Conservation (phyloP, 345 rosid species). For the Hibiscus trionum region DNA sequence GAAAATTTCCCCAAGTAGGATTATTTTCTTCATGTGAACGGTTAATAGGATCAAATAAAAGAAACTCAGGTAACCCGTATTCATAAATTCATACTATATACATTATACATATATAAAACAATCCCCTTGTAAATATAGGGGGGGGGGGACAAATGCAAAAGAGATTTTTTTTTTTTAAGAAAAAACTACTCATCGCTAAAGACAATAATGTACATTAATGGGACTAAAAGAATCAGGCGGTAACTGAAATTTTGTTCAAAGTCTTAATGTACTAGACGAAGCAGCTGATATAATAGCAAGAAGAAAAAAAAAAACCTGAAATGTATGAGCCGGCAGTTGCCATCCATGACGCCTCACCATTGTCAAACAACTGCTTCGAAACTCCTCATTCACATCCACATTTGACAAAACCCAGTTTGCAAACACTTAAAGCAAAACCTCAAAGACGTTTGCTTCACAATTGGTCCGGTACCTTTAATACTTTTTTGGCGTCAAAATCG, state of each 20-base stretch:
- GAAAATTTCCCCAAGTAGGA: neutral
- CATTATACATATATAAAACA: neutral
- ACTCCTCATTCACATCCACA: neutral
- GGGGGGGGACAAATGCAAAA: neutral
- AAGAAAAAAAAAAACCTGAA: slow-evolving; percentile 44
- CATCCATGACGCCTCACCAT: slow-evolving; percentile 98
- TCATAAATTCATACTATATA: too few species aligned
- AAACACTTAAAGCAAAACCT: neutral
- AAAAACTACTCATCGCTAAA: slow-evolving; percentile 4
- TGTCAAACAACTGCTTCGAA: slow-evolving; percentile 1
- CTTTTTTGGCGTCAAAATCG: neutral
- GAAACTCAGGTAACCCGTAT: neutral
- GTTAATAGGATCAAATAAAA: neutral
- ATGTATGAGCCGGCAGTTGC: slow-evolving; percentile 86
- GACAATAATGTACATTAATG: neutral
- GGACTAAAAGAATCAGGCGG: neutral
- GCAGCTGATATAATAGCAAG: neutral
- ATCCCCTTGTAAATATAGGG: neutral
- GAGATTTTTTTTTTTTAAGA: neutral
- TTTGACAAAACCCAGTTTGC: neutral
- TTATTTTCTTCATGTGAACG: neutral
- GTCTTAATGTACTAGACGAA: neutral
- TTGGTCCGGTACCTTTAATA: neutral
- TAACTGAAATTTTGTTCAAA: neutral
- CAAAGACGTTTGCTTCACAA: slow-evolving; percentile 2